Evolutionary conservation across 768 basidiomycete species (phyloP), one percentile per base, ranked within the genome.

Genomic region (Russula lepida): DNA sequence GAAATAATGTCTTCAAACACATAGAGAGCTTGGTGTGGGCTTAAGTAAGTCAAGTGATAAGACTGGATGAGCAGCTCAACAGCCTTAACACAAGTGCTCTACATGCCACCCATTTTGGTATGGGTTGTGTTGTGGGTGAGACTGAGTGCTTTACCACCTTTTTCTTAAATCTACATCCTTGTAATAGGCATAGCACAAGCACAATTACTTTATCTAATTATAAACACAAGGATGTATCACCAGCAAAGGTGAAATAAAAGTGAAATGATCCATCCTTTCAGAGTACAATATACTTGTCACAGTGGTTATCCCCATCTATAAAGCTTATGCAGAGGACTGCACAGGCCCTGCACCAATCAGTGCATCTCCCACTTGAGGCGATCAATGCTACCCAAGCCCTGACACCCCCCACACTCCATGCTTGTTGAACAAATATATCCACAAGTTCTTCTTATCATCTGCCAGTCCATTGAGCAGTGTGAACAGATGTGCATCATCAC

Each of bases 361-460:
- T 81, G 79, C 77, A 93, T 88, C 74, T 91, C 90, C 66, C 84
- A 85, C 75, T 88, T 83, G 62, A 92, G 76, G 67, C 82, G 86
- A 54, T 85, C 83, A 69, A 88, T 77, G 32, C 86, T 25, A 35
- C 57, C 46, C 33, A 41, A 48, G 32, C 50, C n/a, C 37, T 2
- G 41, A 49, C 33, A 60, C 66, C 23, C 69, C 88, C 23, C 91
- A 77, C 11, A 81, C 88, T 33, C 85, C 85, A 68, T 92, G 88
- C 71, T 92, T 93, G 71, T 92, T 91, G 65, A 94, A 94, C 59
- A 92, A 76, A 66, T 94, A 94, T 1, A 92, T 91, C 52, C 93
- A 76, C 19, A 93, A 76, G 69, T 94, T 92, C 78, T 92, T 92
- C 78, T 93, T 91, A 68, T 90, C 89, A 62, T 91, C 87, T n/a